These are phyloP conservation scores for Marasmius tenuissimus DNA, from an alignment of 1,284 basidiomycete genomes.

Conservation along the genomic window DNA sequence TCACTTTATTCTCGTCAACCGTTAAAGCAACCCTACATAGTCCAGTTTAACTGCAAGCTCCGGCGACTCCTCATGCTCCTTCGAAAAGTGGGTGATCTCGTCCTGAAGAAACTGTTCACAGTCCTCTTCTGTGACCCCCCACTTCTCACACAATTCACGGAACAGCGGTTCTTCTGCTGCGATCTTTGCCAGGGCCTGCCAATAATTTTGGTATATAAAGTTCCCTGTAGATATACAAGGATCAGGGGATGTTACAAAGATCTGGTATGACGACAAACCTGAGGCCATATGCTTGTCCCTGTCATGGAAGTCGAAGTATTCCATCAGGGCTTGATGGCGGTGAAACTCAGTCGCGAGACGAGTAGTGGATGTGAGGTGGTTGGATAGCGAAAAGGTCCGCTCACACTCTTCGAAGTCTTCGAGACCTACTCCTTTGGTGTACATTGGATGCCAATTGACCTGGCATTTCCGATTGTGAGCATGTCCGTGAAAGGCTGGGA, in stretches of 20 bases:
- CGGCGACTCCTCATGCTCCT: too few relatives aligned
- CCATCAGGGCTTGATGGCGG: constrained; percentile 23
- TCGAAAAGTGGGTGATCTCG: neutral
- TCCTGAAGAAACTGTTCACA: too few relatives aligned
- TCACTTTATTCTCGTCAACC: neutral
- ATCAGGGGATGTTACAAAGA: too few relatives aligned
- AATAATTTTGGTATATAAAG: neutral
- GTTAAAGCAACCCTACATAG: neutral
- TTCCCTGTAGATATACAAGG: too few relatives aligned
- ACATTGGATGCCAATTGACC: constrained; percentile 26
- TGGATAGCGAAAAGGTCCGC: constrained; percentile 30
- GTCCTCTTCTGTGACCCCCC: too few relatives aligned
- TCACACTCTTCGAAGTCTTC: constrained; percentile 33
- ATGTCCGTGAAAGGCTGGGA: constrained; percentile 33
- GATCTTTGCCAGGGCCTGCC: neutral
- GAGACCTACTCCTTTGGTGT: constrained; percentile 28
- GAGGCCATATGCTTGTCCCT: neutral
- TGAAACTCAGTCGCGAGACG: constrained; percentile 25
- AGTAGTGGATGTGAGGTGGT: constrained; percentile 23
- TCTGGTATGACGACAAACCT: neutral
- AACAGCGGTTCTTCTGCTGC: too few relatives aligned
- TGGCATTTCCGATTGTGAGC: constrained; percentile 34
- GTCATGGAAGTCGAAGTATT: constrained; percentile 20
- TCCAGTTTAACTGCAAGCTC: neutral
- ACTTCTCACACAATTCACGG: too few relatives aligned